phyloP scores from a whole-genome alignment of 805 yeast species.

The Candida easanensis region DNA sequence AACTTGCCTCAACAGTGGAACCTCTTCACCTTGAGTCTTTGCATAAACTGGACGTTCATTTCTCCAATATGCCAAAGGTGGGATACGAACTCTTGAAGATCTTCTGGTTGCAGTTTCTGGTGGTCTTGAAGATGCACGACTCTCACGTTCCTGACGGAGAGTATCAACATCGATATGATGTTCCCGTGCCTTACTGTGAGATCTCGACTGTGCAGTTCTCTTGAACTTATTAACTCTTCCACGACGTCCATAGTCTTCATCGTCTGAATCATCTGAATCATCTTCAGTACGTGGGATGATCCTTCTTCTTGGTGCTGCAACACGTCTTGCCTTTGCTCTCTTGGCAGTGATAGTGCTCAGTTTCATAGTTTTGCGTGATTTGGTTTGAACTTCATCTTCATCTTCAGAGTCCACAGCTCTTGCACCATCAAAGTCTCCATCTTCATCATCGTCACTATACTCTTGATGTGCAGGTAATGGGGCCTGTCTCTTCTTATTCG shows the following conservation, averaged over 20 bases:
- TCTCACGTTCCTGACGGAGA: conserved; percentile 19
- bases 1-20: conserved; percentile 58
- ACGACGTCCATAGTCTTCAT: conserved; percentile 1
- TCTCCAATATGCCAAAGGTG: conserved; percentile 82
- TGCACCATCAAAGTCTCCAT: conserved; percentile 1
- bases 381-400: conserved; percentile 6
- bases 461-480: not conserved
- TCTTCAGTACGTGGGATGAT: conserved; percentile 4
- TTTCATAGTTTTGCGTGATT: not conserved
- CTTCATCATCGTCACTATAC: conserved; percentile 3
- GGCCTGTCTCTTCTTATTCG: conserved; percentile 7
- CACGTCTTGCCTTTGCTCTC: conserved; percentile 8
- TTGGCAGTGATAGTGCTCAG: conserved; percentile 1
- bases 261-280: conserved; percentile 6
- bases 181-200: conserved; percentile 4
- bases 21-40: conserved; percentile 35
- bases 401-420: conserved; percentile 10
- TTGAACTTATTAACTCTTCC: conserved; percentile 12
- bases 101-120: conserved; percentile 44
- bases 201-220: conserved; percentile 5
- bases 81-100: conserved; percentile 61
- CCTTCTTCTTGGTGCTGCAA: conserved; percentile 2
- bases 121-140: conserved; percentile 12
- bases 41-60: conserved; percentile 71
- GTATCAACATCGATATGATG: conserved; percentile 19